Base-by-base conservation (phyloP, 768 basidiomycete genomes). In the Chalciporus sphaerocephalus region DNA sequence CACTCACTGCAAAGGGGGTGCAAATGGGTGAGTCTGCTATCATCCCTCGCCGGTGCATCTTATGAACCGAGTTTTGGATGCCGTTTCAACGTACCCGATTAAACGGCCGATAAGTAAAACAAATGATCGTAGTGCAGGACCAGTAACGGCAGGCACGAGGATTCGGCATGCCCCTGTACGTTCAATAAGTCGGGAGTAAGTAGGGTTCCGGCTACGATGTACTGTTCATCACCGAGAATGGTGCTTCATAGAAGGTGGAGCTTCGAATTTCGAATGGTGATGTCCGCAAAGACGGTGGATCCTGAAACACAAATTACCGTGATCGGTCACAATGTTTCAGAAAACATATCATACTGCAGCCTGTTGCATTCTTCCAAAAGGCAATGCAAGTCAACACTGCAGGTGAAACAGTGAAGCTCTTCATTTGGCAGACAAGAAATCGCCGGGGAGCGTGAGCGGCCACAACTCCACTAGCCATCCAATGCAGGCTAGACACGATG, bases 91-190 rank as follows among this genome's bases (percentile, higher is more conserved):
- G n/a, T n/a, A 32, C 30, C 30, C 30, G 30, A 32, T 13, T n/a
- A 34, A 22, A 8, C 21, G 35, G 35, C 34, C 25, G 28, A 27
- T 18, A 36, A 32, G 6, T n/a, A n/a, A n/a, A n/a, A n/a, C 11
- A 13, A 42, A 25, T 12, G 8, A 24, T 42, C 22, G 10, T 28
- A 13, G 13, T 28, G 9, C 28, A 28, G 28, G 5, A 28, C 28
- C 30, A n/a, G 15, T 32, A 32, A 43, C 34, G 42, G 34, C 42
- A 41, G 36, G 38, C 54, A 55, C 45, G 54, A 43, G 54, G 53
- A 22, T 27, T 15, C 42, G 25, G 42, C 53, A 23, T 55, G 53
- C 7, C 17, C 3, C 13, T 6, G 22, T 45, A 48, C 52, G 53
- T 46, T 33, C 40, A 37, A 28, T 28, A 28, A 28, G 28, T 28